Evolutionary conservation across 2,329 filamentous ascomycete genomes (phyloP).

Genomic region (Fusarium hainanense): DNA sequence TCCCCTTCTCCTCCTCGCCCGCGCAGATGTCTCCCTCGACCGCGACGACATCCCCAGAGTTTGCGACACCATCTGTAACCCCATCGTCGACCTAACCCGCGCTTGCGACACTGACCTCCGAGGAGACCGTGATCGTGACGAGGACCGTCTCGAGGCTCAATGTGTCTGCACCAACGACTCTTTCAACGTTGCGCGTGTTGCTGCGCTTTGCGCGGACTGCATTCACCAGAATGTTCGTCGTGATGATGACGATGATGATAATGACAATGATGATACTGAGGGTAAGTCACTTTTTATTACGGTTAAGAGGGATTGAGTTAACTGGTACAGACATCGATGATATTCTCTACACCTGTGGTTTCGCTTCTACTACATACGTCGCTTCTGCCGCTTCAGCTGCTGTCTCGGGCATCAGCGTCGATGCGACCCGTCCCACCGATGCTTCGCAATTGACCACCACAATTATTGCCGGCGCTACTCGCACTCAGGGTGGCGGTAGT

Average conservation of each 20-base stretch:
- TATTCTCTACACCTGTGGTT: slow-evolving; percentile 51
- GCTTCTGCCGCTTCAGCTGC: slow-evolving; percentile 43
- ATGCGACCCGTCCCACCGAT: slow-evolving; percentile 49
- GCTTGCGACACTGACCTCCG: slow-evolving; percentile 51
- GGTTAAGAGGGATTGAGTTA: background rate
- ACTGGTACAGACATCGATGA: slow-evolving; percentile 49
- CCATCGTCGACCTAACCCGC: slow-evolving; percentile 50
- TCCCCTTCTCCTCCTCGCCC: slow-evolving; percentile 46
- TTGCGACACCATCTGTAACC: slow-evolving; percentile 52
- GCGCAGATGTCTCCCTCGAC: slow-evolving; percentile 51
- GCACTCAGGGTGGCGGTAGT: slow-evolving; percentile 8
- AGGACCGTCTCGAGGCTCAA: slow-evolving; percentile 53
- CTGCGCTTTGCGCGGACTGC: slow-evolving; percentile 53
- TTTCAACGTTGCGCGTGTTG: slow-evolving; percentile 53
- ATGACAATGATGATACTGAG: slow-evolving; percentile 36
- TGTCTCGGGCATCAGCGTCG: slow-evolving; percentile 47
- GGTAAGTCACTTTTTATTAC: slow-evolving; percentile 19
- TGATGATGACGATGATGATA: slow-evolving; percentile 36
- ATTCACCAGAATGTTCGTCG: slow-evolving; percentile 49
- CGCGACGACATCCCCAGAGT: slow-evolving; percentile 50
- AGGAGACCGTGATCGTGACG: slow-evolving; percentile 47
- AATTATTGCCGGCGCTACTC: slow-evolving; percentile 38
- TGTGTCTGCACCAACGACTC: slow-evolving; percentile 56
- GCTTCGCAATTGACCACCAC: slow-evolving; percentile 52
- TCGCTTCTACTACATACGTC: slow-evolving; percentile 48